Evolutionary conservation across 164 flowering plant genomes (phyloP).

Genomic region (Aristolochia californica): DNA sequence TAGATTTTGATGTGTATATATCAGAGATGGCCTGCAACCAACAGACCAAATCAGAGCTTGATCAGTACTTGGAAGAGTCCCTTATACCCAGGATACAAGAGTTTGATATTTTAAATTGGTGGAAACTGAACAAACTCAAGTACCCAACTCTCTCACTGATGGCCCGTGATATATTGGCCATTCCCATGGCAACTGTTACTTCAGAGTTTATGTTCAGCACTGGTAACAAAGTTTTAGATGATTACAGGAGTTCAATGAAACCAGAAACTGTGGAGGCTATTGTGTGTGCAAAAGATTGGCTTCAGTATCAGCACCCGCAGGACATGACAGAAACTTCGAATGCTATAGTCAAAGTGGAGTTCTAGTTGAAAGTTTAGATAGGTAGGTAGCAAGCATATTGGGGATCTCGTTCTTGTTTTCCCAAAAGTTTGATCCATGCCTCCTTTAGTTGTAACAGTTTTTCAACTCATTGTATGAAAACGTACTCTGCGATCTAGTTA

Average conservation of each 20-base stretch:
- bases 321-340: constrained; percentile 21
- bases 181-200: constrained; percentile 47
- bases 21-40: constrained; percentile 52
- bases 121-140: constrained; percentile 68
- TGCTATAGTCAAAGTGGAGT: constrained; percentile 42
- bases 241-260: constrained; percentile 49
- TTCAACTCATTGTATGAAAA: too few species aligned
- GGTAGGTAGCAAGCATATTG: neutral
- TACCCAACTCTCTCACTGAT: constrained; percentile 81
- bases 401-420: neutral
- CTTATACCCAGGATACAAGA: constrained; percentile 60
- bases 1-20: constrained; percentile 68
- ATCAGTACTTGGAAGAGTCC: constrained; percentile 80
- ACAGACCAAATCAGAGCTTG: constrained; percentile 65
- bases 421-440: neutral
- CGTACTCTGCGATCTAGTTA: too few species aligned
- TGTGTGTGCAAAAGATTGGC: constrained; percentile 85
- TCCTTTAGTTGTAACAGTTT: too few species aligned
- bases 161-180: constrained; percentile 79
- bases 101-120: constrained; percentile 79
- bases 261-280: constrained; percentile 85
- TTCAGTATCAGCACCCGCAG: constrained; percentile 17
- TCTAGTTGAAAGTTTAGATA: neutral
- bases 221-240: constrained; percentile 40
- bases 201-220: constrained; percentile 51